Base-by-base conservation (phyloP, 805 yeast genomes). In the Metschnikowia hibisci region DNA sequence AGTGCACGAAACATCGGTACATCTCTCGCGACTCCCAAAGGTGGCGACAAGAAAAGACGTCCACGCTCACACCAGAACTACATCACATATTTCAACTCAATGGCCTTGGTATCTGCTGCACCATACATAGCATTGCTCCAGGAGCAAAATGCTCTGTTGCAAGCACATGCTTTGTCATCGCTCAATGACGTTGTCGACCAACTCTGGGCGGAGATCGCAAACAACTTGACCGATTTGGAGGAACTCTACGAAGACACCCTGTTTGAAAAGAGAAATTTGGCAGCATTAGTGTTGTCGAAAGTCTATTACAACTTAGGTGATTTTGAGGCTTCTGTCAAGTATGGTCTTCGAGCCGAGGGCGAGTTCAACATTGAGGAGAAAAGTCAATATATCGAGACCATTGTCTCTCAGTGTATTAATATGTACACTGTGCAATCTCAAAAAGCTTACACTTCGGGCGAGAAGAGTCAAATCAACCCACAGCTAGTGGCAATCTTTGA, bases 151-250 rank as follows among this genome's bases (percentile, higher is more conserved):
- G 67, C 77, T 39, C 66, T 76, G 41, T 78, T 93, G 53, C 90
- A 88, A 63, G 73, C 83, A 28, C 87, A 87, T 61, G 99, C 98
- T 14, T 76, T 93, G 58, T 71, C 82, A 44, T 82, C 95, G 14
- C 78, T 93, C 52, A 86, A 89, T 61, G 76, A 70, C 22, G 77
- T 85, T 39, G 96, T 88, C 40, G 96, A 89, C 67, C 90, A 87
- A 64, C 75, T 88, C 46, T 93, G 99, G 99, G 88, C 99, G 3
- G 98, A 93, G 70, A 86, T 93, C 45, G 95, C 99, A 45, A 93
- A 93, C 67, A 82, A 78, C 58, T 79, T 93, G 48, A 73, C 87
- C 23, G 89, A 86, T 43, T 85, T 93, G 57, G 99, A 93, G 68
- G 95, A 88, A 51, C 71, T 93, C 42, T 89, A 83, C 57, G 98